Percentiles rank a stretch among this genome's conserved stretches.
Conservation (phyloP, 2,329 filamentous ascomycete species). For the Sclerotinia spermophila region DNA sequence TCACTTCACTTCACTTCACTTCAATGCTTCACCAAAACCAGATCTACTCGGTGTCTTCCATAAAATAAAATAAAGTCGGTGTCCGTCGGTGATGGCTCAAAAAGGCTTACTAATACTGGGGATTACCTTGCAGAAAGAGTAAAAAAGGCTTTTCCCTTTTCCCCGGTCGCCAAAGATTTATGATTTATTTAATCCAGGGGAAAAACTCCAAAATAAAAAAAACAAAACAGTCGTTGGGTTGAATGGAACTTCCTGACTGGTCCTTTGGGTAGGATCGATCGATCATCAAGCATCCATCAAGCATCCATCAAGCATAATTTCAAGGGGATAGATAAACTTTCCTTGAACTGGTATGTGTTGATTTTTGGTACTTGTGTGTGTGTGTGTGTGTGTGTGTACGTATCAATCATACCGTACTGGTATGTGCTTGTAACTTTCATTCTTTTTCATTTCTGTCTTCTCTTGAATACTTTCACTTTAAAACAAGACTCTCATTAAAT, state of each 20-base stretch:
- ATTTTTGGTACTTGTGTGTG: not conserved
- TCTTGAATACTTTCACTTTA: not conserved
- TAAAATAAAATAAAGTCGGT: not conserved
- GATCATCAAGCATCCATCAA: too few species aligned
- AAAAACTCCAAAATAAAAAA: not conserved
- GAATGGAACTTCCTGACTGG: not conserved
- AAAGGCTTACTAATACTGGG: not conserved
- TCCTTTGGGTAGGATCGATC: not conserved
- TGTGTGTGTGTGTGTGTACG: not conserved
- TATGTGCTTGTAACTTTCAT: not conserved
- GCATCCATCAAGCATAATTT: slow-evolving; percentile 4
- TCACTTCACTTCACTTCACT: not conserved
- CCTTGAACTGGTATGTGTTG: not conserved
- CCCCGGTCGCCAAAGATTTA: not conserved
- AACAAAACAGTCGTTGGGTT: not conserved
- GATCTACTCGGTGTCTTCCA: too few species aligned
- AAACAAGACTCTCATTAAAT: not conserved
- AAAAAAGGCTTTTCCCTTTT: not conserved
- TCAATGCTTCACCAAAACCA: not conserved
- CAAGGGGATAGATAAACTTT: not conserved
- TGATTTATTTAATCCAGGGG: slow-evolving; percentile 6
- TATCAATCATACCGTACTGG: too few species aligned
- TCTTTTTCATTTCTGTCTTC: not conserved
- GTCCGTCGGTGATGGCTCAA: not conserved
- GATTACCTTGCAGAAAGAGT: too few species aligned